Evolutionary conservation across 768 basidiomycete species (phyloP), one percentile per base, ranked within the genome.

Genomic region (Tylopilus felleus): DNA sequence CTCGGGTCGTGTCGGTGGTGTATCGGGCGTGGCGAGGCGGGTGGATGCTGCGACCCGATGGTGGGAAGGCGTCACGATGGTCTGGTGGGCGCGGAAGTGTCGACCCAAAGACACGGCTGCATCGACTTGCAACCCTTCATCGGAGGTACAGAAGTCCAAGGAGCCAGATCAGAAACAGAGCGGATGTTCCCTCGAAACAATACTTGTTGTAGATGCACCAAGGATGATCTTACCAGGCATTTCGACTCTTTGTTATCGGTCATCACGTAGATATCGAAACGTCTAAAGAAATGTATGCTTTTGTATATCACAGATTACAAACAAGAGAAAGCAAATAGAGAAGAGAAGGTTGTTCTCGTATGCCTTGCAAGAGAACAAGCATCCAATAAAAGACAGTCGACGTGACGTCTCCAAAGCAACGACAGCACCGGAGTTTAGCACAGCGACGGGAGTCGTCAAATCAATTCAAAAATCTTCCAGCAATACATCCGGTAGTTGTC

Each of bases 241-340:
- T 38, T 38, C 7, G 8, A 6, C 8, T n/a, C n/a, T 4, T n/a
- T n/a, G 17, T 7, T 29, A 9, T 9, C 29, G 29, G 33, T 35
- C 5, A 14, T 14, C n/a, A 47, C 22, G 19, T 38, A 10, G 22
- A 16, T 22, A 19, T 45, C 14, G 27, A 8, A 36, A 42, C 27
- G 22, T 60, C 49, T 46, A 44, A 40, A 5, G 41, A 53, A 33
- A 28, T 23, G 40, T 7, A 42, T 51, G 42, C 13, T 51, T 51
- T 48, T 53, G 55, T 43, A 49, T 46, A 17, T 47, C 47, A 55
- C 42, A 62, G 49, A 51, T 47, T 54, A 60, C 60, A n/a, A 53
- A 31, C 46, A 52, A 42, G 29, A 40, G 39, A 44, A 31, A 35
- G 33, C 21, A 10, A 44, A 33, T 42, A 29, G 22, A 13, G 29